phyloP scores from a whole-genome alignment of 1,139 yeast genomes.

The Pichia sp. region DNA sequence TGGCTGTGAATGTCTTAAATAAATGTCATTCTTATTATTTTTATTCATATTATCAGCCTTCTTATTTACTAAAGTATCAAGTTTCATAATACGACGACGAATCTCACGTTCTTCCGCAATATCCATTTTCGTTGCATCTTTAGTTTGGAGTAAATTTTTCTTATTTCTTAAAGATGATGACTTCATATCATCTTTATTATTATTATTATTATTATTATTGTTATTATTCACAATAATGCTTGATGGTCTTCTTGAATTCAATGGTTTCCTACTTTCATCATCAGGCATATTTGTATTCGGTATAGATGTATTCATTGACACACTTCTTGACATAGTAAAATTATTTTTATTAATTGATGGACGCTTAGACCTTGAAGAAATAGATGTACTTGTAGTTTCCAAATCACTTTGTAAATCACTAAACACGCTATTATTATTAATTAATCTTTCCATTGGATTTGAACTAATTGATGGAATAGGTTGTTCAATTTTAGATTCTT shows the following conservation, averaged over 20 bases:
- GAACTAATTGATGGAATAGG: too few relatives aligned
- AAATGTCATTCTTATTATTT: conserved; percentile 5
- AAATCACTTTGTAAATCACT: conserved; percentile 1
- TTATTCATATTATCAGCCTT: conserved; percentile 2
- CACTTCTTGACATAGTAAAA: background rate
- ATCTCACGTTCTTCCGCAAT: conserved; percentile 23
- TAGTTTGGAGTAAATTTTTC: background rate
- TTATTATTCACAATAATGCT: too few relatives aligned
- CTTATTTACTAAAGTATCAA: conserved; percentile 21
- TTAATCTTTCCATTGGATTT: background rate
- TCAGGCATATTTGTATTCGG: too few relatives aligned
- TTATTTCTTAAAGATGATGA: background rate
- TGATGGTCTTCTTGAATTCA: background rate
- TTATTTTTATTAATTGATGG: background rate
- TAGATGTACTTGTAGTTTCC: background rate
- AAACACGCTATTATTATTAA: background rate
- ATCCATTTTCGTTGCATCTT: conserved; percentile 10
- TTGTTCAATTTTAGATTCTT: too few relatives aligned
- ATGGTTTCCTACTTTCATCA: background rate
- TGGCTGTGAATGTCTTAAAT: too few relatives aligned
- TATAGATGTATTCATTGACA: too few relatives aligned
- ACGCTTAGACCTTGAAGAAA: background rate
- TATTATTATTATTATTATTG: too few relatives aligned
- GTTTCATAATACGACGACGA: conserved; percentile 21
- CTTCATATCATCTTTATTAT: too few relatives aligned